Evolutionary conservation across 2,329 filamentous ascomycete genomes (phyloP), one percentile per base, ranked within the genome.

Genomic region (Neofusicoccum sp.): DNA sequence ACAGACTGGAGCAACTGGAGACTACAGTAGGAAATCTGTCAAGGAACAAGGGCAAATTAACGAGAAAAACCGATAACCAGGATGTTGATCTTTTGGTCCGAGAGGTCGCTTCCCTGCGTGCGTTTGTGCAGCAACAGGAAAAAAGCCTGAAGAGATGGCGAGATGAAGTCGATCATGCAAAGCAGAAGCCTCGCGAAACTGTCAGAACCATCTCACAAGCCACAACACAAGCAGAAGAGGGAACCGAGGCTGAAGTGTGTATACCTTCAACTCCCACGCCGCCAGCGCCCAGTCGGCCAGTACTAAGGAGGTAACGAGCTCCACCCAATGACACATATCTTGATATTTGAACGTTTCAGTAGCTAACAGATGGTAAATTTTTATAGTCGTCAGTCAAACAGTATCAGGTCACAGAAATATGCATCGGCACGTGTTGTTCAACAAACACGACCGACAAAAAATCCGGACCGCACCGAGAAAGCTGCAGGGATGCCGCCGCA

Each of bases 1-100:
- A 37, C 5, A 62, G 49, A 16, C 47, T 62, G 4, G 59, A 34
- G 8, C 59, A 62, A n/a, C 48, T 52, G 16, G 48, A 62, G 31
- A 33, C n/a, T 12, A 45, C 12, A 6, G 59, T 41, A 36, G 29
- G 12, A 12, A 28, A 12, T n/a, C 37, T 28, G 9, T 37, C 59
- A 22, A 62, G 54, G n/a, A 44, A 6, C 9, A 34, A 37, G 39
- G 48, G 48, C 8, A 54, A 62, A 16, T 12, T 37, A 22, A 37
- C 31, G 16, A 62, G 54, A 12, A 34, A 12, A 31, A 5, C 39
- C 3, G 47, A 52, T 9, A 28, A 37, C n/a, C 29, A 33, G 11
- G 36, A 62, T 14, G 8, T 45, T 12, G 48, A 28, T 45, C 29
- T 12, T 14, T 11, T 58, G 6, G 31, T 44, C 8, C 22, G 45